A percentile compares a stretch with the other conserved stretches of the same genome.
Conservation (phyloP, 1,139 yeast species). For the Sugiyamaella pinicola region DNA sequence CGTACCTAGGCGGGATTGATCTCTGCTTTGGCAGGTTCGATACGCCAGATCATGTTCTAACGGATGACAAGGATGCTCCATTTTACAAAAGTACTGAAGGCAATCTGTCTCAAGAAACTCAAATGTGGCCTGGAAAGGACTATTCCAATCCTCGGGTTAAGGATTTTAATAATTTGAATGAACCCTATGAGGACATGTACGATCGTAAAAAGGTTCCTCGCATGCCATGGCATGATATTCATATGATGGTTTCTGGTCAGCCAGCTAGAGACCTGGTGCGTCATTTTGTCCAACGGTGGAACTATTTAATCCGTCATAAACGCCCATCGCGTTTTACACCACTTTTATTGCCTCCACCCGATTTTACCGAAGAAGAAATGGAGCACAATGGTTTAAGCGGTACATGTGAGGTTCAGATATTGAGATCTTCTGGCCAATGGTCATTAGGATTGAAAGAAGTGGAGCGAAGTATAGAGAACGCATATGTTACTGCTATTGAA, state of each 20-base stretch:
- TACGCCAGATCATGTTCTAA: constrained; percentile 90
- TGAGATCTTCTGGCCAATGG: constrained; percentile 92
- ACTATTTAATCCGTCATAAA: constrained; percentile 85
- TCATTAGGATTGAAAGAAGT: constrained; percentile 82
- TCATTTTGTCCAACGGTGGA: constrained; percentile 98
- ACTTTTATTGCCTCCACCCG: constrained; percentile 87
- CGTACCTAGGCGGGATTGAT: constrained; percentile 94
- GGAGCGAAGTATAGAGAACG: constrained; percentile 90
- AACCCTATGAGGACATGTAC: constrained; percentile 91
- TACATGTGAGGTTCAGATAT: constrained; percentile 86
- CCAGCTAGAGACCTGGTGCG: constrained; percentile 90
- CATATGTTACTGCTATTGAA: constrained; percentile 86
- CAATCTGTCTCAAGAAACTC: constrained; percentile 41
- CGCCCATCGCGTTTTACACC: constrained; percentile 95
- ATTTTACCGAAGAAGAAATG: constrained; percentile 73
- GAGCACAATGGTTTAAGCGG: constrained; percentile 67
- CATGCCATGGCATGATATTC: constrained; percentile 99
- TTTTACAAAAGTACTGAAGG: constrained; percentile 36
- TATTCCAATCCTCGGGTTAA: constrained; percentile 93
- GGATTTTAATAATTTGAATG: constrained; percentile 78
- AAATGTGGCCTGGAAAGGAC: constrained; percentile 94
- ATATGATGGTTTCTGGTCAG: constrained; percentile 95
- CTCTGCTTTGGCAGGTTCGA: constrained; percentile 95
- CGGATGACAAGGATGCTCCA: constrained; percentile 63
- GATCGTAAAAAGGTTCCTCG: constrained; percentile 80